Evolutionary conservation across 176 grass and related monocot species (phyloP), one percentile per base, ranked within the genome.

Genomic region (Neostapfia colusana): DNA sequence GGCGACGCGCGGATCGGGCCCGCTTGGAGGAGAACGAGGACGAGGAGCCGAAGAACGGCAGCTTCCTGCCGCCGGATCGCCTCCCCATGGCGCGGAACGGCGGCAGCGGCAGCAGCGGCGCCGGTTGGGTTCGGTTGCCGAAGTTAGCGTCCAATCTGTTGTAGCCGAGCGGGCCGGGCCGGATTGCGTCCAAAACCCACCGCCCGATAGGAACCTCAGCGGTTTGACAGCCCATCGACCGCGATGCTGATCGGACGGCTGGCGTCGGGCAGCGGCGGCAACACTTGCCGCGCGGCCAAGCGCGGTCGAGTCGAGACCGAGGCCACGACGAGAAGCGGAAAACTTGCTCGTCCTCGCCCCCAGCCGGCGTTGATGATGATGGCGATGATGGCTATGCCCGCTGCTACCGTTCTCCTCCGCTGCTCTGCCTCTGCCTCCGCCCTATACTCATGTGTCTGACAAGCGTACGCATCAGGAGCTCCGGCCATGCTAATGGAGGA

Each of bases 51-150:
- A 99, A 88, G 87, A 92, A 90, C 80, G 89, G 75, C 65, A 89
- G 70, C 80, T 89, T 95, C 92, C 81, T 84, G 76, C 84, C 75
- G 23, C 91, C 89, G 44, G 85, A 90, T 78, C 89, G 85, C 85
- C 65, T 93, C 85, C 85, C 87, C 95, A 99, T 99, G 78, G 65
- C 6, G 27, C 6, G n/a, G 39, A 46, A 28, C 56, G 42, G 9
- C 44, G 72, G 54, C 54, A 12, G 20, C 3, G 9, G 24, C 49
- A 42, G 55, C 36, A n/a, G 44, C 60, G 27, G 73, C 43, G 38
- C 13, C 53, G 54, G 73, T 39, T n/a, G 27, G 20, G 31, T 37
- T 31, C 45, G 16, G 38, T 39, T 34, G 17, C 5, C 50, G 64
- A 15, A 35, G 18, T 43, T 26, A 24, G 4, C 21, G 24, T 35